A percentile compares a stretch with the other conserved stretches of the same genome.
These are phyloP conservation scores for Akanthomyces lecanii DNA, from an alignment of 2,329 filamentous ascomycete species.

Conservation along the genomic window DNA sequence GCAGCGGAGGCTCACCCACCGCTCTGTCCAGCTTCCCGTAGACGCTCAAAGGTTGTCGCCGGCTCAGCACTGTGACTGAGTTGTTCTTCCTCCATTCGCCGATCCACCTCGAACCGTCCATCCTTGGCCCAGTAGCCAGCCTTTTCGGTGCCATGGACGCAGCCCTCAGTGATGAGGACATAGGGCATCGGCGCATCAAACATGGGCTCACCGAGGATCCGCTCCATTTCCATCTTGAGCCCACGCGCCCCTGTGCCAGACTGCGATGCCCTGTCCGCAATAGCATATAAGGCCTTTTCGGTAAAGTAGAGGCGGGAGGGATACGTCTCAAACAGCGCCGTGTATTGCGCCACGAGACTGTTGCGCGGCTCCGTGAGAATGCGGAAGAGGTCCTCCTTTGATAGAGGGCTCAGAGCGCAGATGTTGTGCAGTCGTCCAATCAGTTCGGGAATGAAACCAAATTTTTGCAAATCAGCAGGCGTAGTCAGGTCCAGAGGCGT, in stretches of 20 bases:
- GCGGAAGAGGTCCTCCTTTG: conserved; percentile 64
- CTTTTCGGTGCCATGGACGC: conserved; percentile 59
- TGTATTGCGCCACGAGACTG: conserved; percentile 82
- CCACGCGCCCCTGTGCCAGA: conserved; percentile 72
- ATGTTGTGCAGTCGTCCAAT: conserved; percentile 92
- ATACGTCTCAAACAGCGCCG: conserved; percentile 74
- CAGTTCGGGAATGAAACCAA: conserved; percentile 91
- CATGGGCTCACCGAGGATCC: conserved; percentile 73
- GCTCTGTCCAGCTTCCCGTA: conserved; percentile 45
- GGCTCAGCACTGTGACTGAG: conserved; percentile 23
- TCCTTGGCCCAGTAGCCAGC: conserved; percentile 64
- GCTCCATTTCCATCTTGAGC: conserved; percentile 76
- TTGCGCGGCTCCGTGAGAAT: conserved; percentile 93
- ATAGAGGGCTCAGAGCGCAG: conserved; percentile 76
- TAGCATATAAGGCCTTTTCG: conserved; percentile 69
- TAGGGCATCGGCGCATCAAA: conserved; percentile 75
- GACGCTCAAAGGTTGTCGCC: conserved; percentile 36
- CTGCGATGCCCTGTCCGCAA: conserved; percentile 63
- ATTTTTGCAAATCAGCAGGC: conserved; percentile 73
- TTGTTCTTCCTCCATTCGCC: conserved; percentile 62
- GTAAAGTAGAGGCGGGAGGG: conserved; percentile 83
- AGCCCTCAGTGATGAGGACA: conserved; percentile 67
- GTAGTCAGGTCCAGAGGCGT: conserved; percentile 68
- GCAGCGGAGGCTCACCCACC: conserved; percentile 34
- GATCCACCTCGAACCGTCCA: conserved; percentile 64